These are phyloP conservation scores for Pelargonium cotyledonis DNA, from an alignment of 441 rosid genomes.

Conservation along the genomic window DNA sequence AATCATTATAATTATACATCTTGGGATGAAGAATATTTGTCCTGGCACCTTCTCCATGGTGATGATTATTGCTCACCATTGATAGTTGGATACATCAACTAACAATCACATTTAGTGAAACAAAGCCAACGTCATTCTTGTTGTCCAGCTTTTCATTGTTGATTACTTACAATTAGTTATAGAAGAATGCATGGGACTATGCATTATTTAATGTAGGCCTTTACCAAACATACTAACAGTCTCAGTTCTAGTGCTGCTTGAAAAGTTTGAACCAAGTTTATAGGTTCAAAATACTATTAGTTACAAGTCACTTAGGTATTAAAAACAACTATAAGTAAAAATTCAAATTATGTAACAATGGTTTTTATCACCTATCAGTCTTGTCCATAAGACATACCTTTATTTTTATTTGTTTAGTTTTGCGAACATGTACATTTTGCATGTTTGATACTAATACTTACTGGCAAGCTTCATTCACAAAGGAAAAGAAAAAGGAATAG, in stretches of 20 bases:
- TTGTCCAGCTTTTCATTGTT: background rate
- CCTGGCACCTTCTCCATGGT: background rate
- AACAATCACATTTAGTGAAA: background rate
- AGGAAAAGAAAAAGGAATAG: background rate
- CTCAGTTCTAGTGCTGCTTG: background rate
- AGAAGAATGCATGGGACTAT: no score
- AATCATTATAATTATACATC: no score
- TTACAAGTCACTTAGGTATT: background rate
- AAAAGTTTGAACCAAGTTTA: background rate
- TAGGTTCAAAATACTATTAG: background rate
- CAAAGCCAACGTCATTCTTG: background rate
- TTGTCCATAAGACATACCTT: background rate
- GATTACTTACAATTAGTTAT: no score
- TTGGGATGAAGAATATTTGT: background rate
- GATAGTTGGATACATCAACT: background rate
- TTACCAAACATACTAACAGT: background rate
- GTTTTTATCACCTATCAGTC: background rate
- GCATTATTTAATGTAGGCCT: background rate
- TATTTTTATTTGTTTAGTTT: background rate
- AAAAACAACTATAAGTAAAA: background rate
- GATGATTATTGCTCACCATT: background rate
- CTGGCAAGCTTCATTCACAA: background rate
- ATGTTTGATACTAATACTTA: background rate
- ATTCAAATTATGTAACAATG: background rate
- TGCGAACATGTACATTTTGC: constrained; percentile 1